Percentiles rank a stretch among this genome's conserved stretches.
Conservation (phyloP, 1,139 yeast species). For the Nematodospora anomalae region DNA sequence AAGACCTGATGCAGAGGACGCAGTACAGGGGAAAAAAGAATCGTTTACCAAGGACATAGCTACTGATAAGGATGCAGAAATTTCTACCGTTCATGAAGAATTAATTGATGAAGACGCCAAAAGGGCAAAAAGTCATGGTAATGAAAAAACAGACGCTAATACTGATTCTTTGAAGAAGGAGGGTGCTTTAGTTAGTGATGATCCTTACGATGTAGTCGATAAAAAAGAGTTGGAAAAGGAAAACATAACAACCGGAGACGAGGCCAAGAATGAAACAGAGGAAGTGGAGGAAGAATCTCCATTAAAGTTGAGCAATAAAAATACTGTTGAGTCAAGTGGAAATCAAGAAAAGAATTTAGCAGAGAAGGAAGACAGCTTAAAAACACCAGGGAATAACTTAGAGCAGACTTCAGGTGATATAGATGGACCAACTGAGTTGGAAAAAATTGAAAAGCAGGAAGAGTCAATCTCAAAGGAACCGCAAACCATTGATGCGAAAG, state of each 20-base stretch:
- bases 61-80: constrained; percentile 5
- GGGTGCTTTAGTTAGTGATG: constrained; percentile 49
- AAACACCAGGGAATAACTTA: neutral
- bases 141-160: constrained; percentile 47
- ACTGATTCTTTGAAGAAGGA: constrained; percentile 39
- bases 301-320: constrained; percentile 2
- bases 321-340: neutral
- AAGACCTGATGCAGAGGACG: neutral
- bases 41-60: constrained; percentile 1
- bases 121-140: constrained; percentile 6
- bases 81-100: constrained; percentile 7
- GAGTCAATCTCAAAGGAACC: constrained; percentile 4
- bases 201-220: constrained; percentile 35
- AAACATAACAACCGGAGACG: constrained; percentile 8
- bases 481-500: neutral
- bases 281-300: constrained; percentile 10
- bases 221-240: constrained; percentile 11
- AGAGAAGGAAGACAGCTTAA: neutral
- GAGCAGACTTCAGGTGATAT: constrained; percentile 3
- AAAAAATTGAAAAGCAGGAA: constrained; percentile 7
- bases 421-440: constrained; percentile 7
- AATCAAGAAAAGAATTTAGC: constrained; percentile 1
- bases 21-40: neutral
- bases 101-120: constrained; percentile 11
- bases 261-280: constrained; percentile 5